Evolutionary conservation across 768 basidiomycete species (phyloP).

Genomic region (Hydnomerulius pinastri): DNA sequence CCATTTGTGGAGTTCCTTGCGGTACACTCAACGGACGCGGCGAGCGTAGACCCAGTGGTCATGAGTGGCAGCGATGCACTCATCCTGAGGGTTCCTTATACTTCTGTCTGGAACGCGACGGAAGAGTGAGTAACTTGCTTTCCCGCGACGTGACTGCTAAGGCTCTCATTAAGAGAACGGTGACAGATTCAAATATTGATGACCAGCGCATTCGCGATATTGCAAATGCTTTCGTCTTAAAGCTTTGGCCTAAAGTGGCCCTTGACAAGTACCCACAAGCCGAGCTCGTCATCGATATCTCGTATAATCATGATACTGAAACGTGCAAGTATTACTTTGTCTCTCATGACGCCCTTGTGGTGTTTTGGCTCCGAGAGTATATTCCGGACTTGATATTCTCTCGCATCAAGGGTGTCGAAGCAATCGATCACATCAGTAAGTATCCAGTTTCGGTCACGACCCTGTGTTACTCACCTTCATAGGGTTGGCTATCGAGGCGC

Average conservation of each 20-base stretch:
- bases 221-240: not conserved
- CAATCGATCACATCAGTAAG: not conserved
- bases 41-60: not conserved
- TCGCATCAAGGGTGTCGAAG: not conserved
- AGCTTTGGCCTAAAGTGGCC: not conserved
- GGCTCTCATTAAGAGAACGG: not conserved
- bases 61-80: not conserved
- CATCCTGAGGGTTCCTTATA: constrained; percentile 1
- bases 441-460: not conserved
- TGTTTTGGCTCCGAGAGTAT: not conserved
- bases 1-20: not conserved
- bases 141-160: not conserved
- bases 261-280: not conserved
- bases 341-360: not conserved
- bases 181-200: not conserved
- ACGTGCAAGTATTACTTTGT: not conserved
- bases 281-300: not conserved
- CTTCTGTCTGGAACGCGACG: not conserved
- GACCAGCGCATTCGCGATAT: not conserved
- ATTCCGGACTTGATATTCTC: not conserved
- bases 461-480: not conserved
- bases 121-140: not conserved
- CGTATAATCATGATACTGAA: not conserved
- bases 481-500: not conserved
- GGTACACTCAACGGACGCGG: not conserved